phyloP scores from a whole-genome alignment of 1,284 basidiomycete genomes.

The Mycosarcoma maydis region DNA sequence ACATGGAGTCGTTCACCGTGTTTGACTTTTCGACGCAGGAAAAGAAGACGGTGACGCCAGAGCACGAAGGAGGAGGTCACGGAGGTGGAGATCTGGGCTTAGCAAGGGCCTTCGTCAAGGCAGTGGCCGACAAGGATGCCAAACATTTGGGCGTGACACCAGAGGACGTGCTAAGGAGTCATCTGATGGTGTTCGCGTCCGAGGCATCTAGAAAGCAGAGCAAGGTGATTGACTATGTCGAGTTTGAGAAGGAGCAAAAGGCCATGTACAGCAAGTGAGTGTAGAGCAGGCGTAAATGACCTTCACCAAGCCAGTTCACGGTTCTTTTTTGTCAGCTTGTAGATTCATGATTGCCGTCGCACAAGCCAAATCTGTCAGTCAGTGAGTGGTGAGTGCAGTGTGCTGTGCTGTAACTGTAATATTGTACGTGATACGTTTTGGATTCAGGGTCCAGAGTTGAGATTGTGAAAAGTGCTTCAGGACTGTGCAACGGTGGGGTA shows the following conservation, averaged over 20 bases:
- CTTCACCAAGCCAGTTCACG: no score
- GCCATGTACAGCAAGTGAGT: slow-evolving; percentile 10
- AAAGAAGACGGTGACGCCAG: slow-evolving; percentile 23
- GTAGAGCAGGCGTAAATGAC: no score
- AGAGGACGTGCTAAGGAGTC: slow-evolving; percentile 32
- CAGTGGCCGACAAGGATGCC: slow-evolving; percentile 28
- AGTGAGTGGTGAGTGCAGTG: no score
- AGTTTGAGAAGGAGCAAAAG: slow-evolving; percentile 31
- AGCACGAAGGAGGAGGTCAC: slow-evolving; percentile 35
- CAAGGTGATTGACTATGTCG: slow-evolving; percentile 21
- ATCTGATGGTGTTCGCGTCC: slow-evolving; percentile 35
- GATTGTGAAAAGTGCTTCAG: slow-evolving; percentile 14
- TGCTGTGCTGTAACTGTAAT: no score
- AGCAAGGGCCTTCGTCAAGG: slow-evolving; percentile 41
- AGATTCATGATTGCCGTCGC: no score
- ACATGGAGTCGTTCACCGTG: slow-evolving; percentile 35
- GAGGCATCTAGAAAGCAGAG: slow-evolving; percentile 24
- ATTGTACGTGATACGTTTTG: no score
- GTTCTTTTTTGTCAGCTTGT: no score
- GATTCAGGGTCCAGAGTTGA: slow-evolving; percentile 11
- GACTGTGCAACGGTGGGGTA: no score
- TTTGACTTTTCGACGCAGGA: slow-evolving; percentile 38
- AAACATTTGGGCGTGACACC: slow-evolving; percentile 34
- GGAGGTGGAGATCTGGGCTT: slow-evolving; percentile 34
- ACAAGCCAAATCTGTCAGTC: no score